These are phyloP conservation scores for Astrothelium subdiscretum DNA, from an alignment of 495 filamentous ascomycete genomes.

Conservation along the genomic window DNA sequence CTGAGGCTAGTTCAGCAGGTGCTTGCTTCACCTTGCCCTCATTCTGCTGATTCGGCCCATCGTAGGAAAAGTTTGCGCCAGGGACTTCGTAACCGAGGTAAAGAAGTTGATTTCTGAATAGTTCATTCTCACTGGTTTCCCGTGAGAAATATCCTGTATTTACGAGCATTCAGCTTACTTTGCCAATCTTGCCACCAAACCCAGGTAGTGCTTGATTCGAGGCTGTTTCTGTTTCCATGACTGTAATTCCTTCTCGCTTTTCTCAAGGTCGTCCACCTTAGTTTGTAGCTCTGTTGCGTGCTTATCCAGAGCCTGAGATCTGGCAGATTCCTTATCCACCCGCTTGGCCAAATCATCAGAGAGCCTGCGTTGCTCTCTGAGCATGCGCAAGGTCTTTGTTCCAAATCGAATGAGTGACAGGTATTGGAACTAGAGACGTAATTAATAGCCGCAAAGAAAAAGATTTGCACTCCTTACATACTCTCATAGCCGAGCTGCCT, in stretches of 20 bases:
- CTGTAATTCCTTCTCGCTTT: slow-evolving; percentile 14
- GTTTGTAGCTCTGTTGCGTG: slow-evolving; percentile 24
- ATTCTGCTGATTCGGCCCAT: slow-evolving; percentile 5
- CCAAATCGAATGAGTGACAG: slow-evolving; percentile 24
- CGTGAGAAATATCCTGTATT: neutral
- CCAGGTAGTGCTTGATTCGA: slow-evolving; percentile 23
- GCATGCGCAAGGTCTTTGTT: slow-evolving; percentile 9
- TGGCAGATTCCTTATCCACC: slow-evolving; percentile 1
- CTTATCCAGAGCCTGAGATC: slow-evolving; percentile 18
- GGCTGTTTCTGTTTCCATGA: slow-evolving; percentile 20
- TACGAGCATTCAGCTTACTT: slow-evolving; percentile 13
- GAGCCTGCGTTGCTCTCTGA: slow-evolving; percentile 8
- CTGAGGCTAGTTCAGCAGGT: neutral
- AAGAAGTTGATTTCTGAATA: slow-evolving; percentile 17
- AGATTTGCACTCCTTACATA: slow-evolving; percentile 8
- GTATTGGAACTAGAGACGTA: slow-evolving; percentile 31
- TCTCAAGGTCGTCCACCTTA: slow-evolving; percentile 12
- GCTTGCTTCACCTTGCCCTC: neutral
- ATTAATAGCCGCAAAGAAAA: neutral
- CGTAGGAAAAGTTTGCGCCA: neutral
- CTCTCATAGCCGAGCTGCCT: slow-evolving; percentile 29
- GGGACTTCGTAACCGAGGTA: slow-evolving; percentile 21
- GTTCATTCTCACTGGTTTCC: slow-evolving; percentile 19
- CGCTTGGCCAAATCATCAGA: slow-evolving; percentile 5
- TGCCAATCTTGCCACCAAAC: slow-evolving; percentile 16